Base-by-base conservation (phyloP, 1,139 yeast genomes). In the Hyphopichia pseudoburtonii region DNA sequence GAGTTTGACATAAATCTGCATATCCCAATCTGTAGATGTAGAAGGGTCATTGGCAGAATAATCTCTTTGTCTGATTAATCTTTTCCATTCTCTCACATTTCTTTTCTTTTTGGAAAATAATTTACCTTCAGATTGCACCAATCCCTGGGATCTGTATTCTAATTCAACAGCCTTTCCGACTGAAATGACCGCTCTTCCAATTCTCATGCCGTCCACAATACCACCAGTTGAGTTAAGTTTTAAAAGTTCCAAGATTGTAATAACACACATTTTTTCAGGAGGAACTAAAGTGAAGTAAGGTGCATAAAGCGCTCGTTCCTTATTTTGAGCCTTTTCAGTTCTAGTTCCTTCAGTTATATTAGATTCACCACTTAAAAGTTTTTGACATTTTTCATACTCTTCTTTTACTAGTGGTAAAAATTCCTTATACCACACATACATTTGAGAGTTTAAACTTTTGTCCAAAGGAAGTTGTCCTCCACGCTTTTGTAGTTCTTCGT, bases 121-220 rank as follows among this genome's bases (percentile, higher is more conserved):
- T 43, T 71, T 73, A 28, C 74, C 70, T 47, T 84, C 94, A 3
- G 78, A 64, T 30, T 76, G 72, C 42, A 83, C 62, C 36, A 85
- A 62, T 42, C 74, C 70, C 47, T 82, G 84, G 0, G 92, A 76
- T 49, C 86, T 78, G 56, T 84, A 87, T 57, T 92, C 97, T 48
- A 82, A 62, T 57, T 92, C 97, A 24, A 90, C 71, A 7, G 96
- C 92, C 48, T 76, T 80, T 4, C 97, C 96, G 5, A 92, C 89
- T 1, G 86, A 72, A 17, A 84, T 66, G 17, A 89, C 86, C 0
- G 95, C 90, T 47, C 88, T 74, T 0, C 95, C 88, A 1, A 92
- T 83, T 52, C 90, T 75, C 80, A 89, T 82, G 28, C 96, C 96
- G 47, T 84, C 88, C n/a, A 74, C 69, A 24, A 82, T 74, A 35